Evolutionary conservation across 2,329 filamentous ascomycete genomes (phyloP), one percentile per base, ranked within the genome.

Genomic region (Immersiporthe knoxdaviesiana): DNA sequence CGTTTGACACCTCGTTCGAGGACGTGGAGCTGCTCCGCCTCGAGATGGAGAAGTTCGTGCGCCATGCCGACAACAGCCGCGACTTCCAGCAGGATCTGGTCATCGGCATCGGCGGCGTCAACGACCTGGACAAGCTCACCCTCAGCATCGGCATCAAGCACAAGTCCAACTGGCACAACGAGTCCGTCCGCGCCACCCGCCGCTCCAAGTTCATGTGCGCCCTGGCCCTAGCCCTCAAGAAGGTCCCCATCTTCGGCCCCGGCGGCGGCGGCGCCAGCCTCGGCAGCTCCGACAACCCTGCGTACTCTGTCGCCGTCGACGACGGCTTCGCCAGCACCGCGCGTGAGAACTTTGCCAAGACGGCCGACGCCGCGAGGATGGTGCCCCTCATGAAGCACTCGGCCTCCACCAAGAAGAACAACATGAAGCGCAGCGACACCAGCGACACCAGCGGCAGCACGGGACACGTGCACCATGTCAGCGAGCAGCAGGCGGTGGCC

Each of bases 161-260:
- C 85, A 98, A 98, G 82, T 93, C 91, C 69, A 96, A 95, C 81
- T 95, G 92, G 92, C 89, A 93, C 74, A 94, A 97, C 79, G 95
- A 97, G 74, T 85, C 88, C 1, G 86, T 97, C 54, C 91, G 94
- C 54, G 90, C 91, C 24, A 87, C 91, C 8, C 90, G 94, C 65
- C 90, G 95, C 71, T 97, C 92, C 78, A 98, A 97, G 81, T 98
- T 99, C 82, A 97, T 98, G 90, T 97, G 94, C 77, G 96, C 96
- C 0, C 84, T 99, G 69, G 90, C 96, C 5, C 81, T 94, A 11
- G 94, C 95, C 3, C 83, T 97, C 69, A 92, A 93, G 80, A 94
- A 91, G 81, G 86, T 99, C 24, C 95, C 94, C 12, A 95, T 99
- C 76, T 87, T 93, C 74, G 89, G 84, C 27, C 95, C 95, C 68